Evolutionary conservation across 2,329 filamentous ascomycete genomes (phyloP), one percentile per base, ranked within the genome.

Genomic region (Phialemonium atrogriseum): DNA sequence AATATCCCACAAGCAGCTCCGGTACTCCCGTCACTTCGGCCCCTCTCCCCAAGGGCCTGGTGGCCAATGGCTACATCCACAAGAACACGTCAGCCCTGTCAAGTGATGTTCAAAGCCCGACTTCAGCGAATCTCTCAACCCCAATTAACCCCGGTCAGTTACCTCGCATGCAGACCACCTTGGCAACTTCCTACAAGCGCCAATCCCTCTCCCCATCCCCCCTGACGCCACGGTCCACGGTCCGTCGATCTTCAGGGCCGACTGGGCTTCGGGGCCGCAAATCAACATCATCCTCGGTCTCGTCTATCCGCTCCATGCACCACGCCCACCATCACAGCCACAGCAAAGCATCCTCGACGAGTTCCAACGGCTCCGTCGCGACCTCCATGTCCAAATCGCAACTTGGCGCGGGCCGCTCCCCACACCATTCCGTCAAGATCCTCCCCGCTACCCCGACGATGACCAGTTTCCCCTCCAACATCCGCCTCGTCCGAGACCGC

Each of bases 251-350:
- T 3, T 94, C 86, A 5, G 88, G 88, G 24, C 70, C 85, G 5
- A 76, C 73, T 25, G 88, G 89, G 18, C 70, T 96, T 26, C 77
- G 88, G 17, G 89, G 91, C 22, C 77, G 91, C 38, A 96, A 96
- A 55, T 96, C 89, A 1, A 98, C 91, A 0, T 95, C 87, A 0
- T 94, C 87, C 0, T 96, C 88, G 0, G 79, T 98, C 11, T 95
- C 87, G 1, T 94, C 87, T 0, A 80, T 98, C 35, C 80, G 91
- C 36, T 93, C 84, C 26, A 86, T 96, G 50, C 87, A 89, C 48
- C 84, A 88, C 44, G 29, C 46, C 5, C 81, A 86, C 42, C 78
- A 81, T 32, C 84, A 91, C 52, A 80, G 81, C 2, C 89, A 95
- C 54, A 94, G 87, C 14, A 96, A 96, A 58, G 87, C 91, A 0